These are phyloP conservation scores for Saccharomycopsis sp. DNA, from an alignment of 805 yeast genomes.

Conservation along the genomic window DNA sequence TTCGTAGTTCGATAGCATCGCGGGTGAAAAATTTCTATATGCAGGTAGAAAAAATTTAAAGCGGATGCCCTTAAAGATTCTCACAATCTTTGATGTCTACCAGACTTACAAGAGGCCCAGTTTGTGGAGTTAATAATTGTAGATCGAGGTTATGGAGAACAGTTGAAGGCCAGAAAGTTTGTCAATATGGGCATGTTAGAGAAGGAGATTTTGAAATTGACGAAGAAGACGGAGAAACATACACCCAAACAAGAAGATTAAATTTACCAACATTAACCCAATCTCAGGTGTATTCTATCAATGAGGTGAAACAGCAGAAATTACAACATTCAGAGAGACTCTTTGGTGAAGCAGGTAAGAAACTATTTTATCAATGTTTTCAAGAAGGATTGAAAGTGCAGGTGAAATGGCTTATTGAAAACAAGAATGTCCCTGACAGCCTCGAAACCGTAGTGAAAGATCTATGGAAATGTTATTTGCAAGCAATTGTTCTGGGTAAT, in stretches of 20 bases:
- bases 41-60: background rate
- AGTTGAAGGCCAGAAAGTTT: constrained; percentile 71
- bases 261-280: constrained; percentile 40
- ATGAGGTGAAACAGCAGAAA: constrained; percentile 26
- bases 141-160: constrained; percentile 67
- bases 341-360: constrained; percentile 43
- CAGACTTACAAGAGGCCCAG: constrained; percentile 60
- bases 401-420: constrained; percentile 33
- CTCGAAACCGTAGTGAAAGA: constrained; percentile 31
- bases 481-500: constrained; percentile 14
- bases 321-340: background rate
- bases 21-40: background rate
- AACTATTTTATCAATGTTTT: constrained; percentile 37
- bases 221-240: constrained; percentile 68
- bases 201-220: constrained; percentile 74
- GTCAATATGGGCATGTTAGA: constrained; percentile 87
- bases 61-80: background rate
- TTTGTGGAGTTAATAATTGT: constrained; percentile 90
- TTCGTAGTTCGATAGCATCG: background rate
- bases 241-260: constrained; percentile 46
- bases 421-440: constrained; percentile 27
- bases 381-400: constrained; percentile 49
- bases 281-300: constrained; percentile 25
- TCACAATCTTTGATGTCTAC: background rate
- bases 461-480: constrained; percentile 31